A percentile compares a stretch with the other conserved stretches of the same genome.
These are phyloP conservation scores for Helminthosporium solani DNA, from an alignment of 2,329 filamentous ascomycete species.

Conservation along the genomic window DNA sequence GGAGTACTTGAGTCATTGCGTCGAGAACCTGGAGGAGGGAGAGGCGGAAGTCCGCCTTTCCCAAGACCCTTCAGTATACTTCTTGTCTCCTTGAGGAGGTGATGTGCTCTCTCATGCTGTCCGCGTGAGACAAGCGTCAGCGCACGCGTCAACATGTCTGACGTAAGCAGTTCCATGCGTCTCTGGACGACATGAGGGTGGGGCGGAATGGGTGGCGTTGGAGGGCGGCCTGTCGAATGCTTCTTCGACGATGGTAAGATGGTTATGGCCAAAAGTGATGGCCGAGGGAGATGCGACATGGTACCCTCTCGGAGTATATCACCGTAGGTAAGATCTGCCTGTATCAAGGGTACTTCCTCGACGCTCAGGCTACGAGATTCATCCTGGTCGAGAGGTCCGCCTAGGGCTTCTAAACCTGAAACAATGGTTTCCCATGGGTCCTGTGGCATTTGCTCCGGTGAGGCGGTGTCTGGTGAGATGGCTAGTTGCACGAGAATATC, in stretches of 20 bases:
- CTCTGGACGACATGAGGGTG: constrained; percentile 94
- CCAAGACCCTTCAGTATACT: constrained; percentile 94
- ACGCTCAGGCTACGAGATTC: constrained; percentile 81
- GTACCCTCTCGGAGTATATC: constrained; percentile 90
- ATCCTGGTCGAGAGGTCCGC: constrained; percentile 82
- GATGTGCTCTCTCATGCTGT: constrained; percentile 91
- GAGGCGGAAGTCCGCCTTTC: constrained; percentile 88
- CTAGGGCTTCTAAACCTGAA: constrained; percentile 88
- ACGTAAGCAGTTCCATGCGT: constrained; percentile 95
- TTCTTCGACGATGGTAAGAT: constrained; percentile 77
- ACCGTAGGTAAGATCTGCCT: constrained; percentile 90
- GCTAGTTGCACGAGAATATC: constrained; percentile 93
- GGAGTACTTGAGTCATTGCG: constrained; percentile 42
- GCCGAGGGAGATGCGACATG: constrained; percentile 80
- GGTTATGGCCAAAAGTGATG: constrained; percentile 89
- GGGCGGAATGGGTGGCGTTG: constrained; percentile 76
- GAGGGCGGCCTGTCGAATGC: constrained; percentile 56
- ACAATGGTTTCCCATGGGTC: constrained; percentile 98
- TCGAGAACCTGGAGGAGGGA: constrained; percentile 62
- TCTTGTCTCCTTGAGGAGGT: constrained; percentile 86
- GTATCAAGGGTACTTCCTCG: constrained; percentile 91
- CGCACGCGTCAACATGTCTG: constrained; percentile 93
- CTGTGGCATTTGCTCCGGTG: constrained; percentile 81
- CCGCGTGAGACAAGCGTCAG: constrained; percentile 86
- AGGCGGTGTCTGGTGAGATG: constrained; percentile 80